Evolutionary conservation across 2,329 filamentous ascomycete species (phyloP).

Genomic region (Mycogone perniciosa): DNA sequence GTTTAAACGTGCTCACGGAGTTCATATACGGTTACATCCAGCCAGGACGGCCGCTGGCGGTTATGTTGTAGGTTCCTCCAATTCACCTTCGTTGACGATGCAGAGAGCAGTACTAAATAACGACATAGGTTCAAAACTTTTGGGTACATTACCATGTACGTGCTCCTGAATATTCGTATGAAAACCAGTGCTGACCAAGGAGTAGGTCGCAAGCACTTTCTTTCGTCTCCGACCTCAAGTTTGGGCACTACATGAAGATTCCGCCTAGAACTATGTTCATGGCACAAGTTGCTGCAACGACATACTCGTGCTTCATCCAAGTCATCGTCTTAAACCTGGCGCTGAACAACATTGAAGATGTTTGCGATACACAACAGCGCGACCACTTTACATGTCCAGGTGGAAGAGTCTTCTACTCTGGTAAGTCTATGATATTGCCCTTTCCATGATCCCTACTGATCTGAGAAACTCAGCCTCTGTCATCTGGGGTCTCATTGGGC

Average conservation of each 20-base stretch:
- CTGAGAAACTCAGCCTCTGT: slow-evolving; percentile 43
- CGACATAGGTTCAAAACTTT: slow-evolving; percentile 53
- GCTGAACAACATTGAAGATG: slow-evolving; percentile 52
- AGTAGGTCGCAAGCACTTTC: slow-evolving; percentile 53
- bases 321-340: slow-evolving; percentile 58
- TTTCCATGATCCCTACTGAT: background rate
- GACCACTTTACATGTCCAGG: slow-evolving; percentile 59
- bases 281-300: slow-evolving; percentile 58
- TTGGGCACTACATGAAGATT: slow-evolving; percentile 69
- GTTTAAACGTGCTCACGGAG: slow-evolving; percentile 68
- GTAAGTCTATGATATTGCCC: slow-evolving; percentile 26
- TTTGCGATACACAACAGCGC: slow-evolving; percentile 53
- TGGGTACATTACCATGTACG: slow-evolving; percentile 53
- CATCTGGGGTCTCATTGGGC: slow-evolving; percentile 62
- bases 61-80: slow-evolving; percentile 55
- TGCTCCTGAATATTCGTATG: background rate
- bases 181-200: background rate
- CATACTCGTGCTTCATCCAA: slow-evolving; percentile 61
- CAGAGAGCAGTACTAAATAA: background rate
- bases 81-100: background rate
- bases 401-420: slow-evolving; percentile 57
- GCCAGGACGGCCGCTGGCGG: slow-evolving; percentile 61
- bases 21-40: slow-evolving; percentile 72
- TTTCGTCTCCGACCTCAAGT: slow-evolving; percentile 61
- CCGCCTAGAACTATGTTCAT: slow-evolving; percentile 62